Base-by-base conservation (phyloP, 768 basidiomycete genomes). In the Leccinum variicolor region DNA sequence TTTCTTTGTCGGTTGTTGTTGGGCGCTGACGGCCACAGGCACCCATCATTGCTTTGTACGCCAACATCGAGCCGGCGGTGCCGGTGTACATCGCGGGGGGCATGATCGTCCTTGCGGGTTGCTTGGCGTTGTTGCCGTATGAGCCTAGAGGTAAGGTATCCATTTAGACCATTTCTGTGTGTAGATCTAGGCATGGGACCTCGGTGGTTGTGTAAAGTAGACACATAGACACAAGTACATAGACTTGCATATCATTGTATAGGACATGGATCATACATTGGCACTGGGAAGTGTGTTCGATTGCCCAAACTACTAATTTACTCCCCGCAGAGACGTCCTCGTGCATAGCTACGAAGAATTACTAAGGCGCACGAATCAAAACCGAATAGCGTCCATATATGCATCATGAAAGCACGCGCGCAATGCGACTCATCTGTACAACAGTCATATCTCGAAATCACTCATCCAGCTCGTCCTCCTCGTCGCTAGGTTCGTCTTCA, bases 41-140 rank as follows among this genome's bases (percentile, higher is more conserved):
- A 1, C 87, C 85, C 0, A 76, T 90, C 56, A 87, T 90, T 60
- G 89, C 86, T 25, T 64, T 90, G 17, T 87, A 86, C 56, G 85
- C 86, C 6, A 79, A 89, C 65, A 68, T 90, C 21, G 68, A 74
- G 29, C 86, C 86, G 0, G 77, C 84, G 1, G 84, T 84, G 0
- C 90, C 90, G 0, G 86, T 91, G 28, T 91, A 87, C 66, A 82
- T 89, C 45, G 79, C 86, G 9, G 89, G 85, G 1, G 84, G 78
- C 5, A 62, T 92, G 55, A 77, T 89, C 58, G 75, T 90, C 21
- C 73, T 77, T 53, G 81, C 85, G 7, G 89, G 87, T 3, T 66
- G 75, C 8, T 64, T 90, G 50, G 80, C 85, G 2, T 66, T 90
- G 31, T 71, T 92, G 21, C 90, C 89, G 0, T 90, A 84, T 61